Evolutionary conservation across 768 basidiomycete genomes (phyloP).

Genomic region (Neoboletus brunneissimus): DNA sequence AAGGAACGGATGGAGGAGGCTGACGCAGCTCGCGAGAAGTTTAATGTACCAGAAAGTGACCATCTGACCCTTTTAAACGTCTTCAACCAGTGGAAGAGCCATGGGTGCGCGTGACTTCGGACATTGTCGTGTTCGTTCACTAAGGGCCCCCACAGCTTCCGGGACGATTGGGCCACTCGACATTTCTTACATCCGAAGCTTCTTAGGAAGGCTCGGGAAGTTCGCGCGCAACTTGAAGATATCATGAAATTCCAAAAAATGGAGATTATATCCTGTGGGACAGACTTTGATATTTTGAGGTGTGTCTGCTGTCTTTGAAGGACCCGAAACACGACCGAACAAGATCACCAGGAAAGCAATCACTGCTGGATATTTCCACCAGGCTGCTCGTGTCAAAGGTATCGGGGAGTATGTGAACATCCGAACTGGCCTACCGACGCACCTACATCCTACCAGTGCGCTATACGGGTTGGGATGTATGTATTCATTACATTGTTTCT

Average conservation of each 20-base stretch:
- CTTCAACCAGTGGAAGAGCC: constrained; percentile 97
- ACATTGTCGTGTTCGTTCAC: not conserved
- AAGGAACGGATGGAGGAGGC: constrained; percentile 97
- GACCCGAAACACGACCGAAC: constrained; percentile 1
- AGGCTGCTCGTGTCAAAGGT: constrained; percentile 96
- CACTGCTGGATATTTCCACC: constrained; percentile 97
- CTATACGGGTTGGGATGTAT: constrained; percentile 93
- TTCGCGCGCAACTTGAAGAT: constrained; percentile 92
- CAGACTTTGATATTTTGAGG: constrained; percentile 90
- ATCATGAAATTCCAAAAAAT: constrained; percentile 99
- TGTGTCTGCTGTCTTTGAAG: constrained; percentile 30
- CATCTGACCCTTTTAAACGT: constrained; percentile 95
- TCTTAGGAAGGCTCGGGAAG: constrained; percentile 91
- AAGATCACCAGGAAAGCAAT: constrained; percentile 77
- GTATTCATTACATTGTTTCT: constrained; percentile 26
- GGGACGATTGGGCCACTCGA: constrained; percentile 91
- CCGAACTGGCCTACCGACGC: constrained; percentile 90
- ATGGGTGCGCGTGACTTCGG: constrained; percentile 58
- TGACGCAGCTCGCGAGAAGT: constrained; percentile 96
- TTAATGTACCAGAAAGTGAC: constrained; percentile 97
- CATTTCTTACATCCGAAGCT: constrained; percentile 98
- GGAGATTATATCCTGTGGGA: constrained; percentile 86
- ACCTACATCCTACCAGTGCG: constrained; percentile 95
- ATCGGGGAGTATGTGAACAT: constrained; percentile 99
- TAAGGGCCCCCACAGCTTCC: constrained; percentile 52